Evolutionary conservation across 768 basidiomycete species (phyloP).

Genomic region (Terana coerulea): DNA sequence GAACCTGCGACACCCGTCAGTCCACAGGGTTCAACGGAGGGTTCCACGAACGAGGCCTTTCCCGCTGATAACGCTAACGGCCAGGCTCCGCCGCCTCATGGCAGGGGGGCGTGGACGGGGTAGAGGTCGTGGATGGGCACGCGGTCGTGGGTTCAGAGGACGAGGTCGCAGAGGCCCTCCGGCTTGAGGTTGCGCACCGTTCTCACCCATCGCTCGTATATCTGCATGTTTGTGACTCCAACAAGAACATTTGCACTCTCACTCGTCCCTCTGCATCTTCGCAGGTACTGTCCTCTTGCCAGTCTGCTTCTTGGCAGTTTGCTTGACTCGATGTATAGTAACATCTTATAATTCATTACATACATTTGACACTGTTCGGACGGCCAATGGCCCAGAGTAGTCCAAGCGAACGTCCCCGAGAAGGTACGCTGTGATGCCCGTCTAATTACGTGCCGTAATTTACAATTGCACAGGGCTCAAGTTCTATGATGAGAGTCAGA

Average conservation of each 20-base stretch:
- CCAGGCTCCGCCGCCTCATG: neutral
- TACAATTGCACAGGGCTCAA: too few relatives aligned
- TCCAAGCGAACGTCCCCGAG: too few relatives aligned
- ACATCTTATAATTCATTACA: neutral
- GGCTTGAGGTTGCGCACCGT: neutral
- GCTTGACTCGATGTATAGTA: neutral
- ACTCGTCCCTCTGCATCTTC: neutral
- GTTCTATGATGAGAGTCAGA: too few relatives aligned
- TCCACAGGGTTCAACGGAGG: neutral
- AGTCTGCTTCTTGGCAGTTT: too few relatives aligned
- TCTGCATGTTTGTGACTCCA: neutral
- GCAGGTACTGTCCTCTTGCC: neutral
- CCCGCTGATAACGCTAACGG: neutral
- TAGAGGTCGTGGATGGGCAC: slow-evolving; percentile 12
- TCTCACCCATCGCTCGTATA: neutral
- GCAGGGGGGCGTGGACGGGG: slow-evolving; percentile 5
- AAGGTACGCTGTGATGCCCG: too few relatives aligned
- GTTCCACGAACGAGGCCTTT: neutral
- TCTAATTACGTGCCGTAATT: too few relatives aligned
- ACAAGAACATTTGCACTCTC: too few relatives aligned
- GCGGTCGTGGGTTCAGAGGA: slow-evolving; percentile 7
- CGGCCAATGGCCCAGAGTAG: too few relatives aligned
- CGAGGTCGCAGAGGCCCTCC: slow-evolving; percentile 3
- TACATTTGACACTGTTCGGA: too few relatives aligned
- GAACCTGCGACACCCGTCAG: too few relatives aligned